Evolutionary conservation across 805 yeast species (phyloP).

Genomic region (Lipomyces sp.): DNA sequence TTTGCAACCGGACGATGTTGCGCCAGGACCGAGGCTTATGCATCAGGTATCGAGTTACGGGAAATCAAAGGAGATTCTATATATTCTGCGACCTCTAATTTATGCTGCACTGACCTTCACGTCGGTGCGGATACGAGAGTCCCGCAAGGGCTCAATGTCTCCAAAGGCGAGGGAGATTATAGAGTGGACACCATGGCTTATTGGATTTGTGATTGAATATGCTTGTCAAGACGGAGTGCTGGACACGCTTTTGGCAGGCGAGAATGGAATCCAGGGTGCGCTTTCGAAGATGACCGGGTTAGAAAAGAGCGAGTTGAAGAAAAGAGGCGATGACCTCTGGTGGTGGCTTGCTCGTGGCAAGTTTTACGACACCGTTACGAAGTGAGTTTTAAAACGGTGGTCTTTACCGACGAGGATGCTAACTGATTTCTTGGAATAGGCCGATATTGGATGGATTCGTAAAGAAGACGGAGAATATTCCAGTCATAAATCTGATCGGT

Average conservation of each 20-base stretch:
- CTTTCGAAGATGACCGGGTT: constrained; percentile 33
- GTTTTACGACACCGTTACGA: constrained; percentile 37
- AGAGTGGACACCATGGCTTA: constrained; percentile 44
- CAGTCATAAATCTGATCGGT: constrained; percentile 37
- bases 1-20: constrained; percentile 37
- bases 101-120: constrained; percentile 37
- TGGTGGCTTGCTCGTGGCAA: constrained; percentile 45
- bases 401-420: no score
- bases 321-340: constrained; percentile 34
- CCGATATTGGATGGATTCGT: constrained; percentile 35
- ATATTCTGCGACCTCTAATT: constrained; percentile 41
- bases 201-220: constrained; percentile 39
- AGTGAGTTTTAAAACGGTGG: no score
- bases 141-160: neutral
- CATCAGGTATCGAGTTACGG: constrained; percentile 31
- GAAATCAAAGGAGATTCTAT: constrained; percentile 36
- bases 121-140: neutral
- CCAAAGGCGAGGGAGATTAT: neutral
- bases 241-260: constrained; percentile 13
- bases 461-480: constrained; percentile 33
- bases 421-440: constrained; percentile 16
- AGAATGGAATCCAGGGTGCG: constrained; percentile 32
- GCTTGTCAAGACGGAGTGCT: constrained; percentile 33
- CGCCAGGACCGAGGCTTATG: constrained; percentile 35
- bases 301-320: constrained; percentile 36